These are phyloP conservation scores for Sporisorium exsertum DNA, from an alignment of 1,284 basidiomycete species.

Conservation along the genomic window DNA sequence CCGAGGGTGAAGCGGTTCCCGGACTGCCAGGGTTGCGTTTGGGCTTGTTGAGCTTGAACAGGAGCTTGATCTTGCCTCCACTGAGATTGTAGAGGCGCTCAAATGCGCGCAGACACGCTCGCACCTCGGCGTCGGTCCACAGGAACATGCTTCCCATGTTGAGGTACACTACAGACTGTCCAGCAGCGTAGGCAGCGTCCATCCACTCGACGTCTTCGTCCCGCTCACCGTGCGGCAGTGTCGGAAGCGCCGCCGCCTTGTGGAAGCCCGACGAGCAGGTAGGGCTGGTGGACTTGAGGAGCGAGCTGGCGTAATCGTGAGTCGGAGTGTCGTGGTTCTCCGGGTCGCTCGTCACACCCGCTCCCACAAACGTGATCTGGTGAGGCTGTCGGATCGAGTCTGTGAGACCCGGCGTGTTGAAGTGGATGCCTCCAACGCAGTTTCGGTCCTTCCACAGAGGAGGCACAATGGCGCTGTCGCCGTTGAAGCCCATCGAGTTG, in stretches of 20 bases:
- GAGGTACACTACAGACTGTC: constrained; percentile 60
- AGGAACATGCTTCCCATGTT: constrained; percentile 67
- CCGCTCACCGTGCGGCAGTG: neutral
- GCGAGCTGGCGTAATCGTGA: neutral
- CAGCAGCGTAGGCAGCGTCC: constrained; percentile 42
- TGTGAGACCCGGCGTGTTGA: constrained; percentile 30
- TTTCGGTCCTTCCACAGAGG: constrained; percentile 43
- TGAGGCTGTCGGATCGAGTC: constrained; percentile 37
- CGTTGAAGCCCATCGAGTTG: constrained; percentile 41
- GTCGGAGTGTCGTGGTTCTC: constrained; percentile 25
- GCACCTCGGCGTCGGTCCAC: constrained; percentile 54
- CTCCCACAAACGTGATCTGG: constrained; percentile 37
- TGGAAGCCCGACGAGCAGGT: constrained; percentile 15
- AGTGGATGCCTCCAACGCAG: constrained; percentile 45
- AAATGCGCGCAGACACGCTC: constrained; percentile 49
- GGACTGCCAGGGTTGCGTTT: constrained; percentile 19
- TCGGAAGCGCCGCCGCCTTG: neutral
- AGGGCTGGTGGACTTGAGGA: constrained; percentile 8
- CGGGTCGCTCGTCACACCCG: constrained; percentile 27
- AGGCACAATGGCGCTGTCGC: constrained; percentile 35
- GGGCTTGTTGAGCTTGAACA: constrained; percentile 55
- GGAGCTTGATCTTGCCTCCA: constrained; percentile 39
- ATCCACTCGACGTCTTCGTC: constrained; percentile 53
- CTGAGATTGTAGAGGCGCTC: constrained; percentile 39
- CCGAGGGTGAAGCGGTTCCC: constrained; percentile 12